Percentiles rank a stretch among this genome's conserved stretches.
These are phyloP conservation scores for Suillus fuscotomentosus DNA, from an alignment of 768 basidiomycete species.

Conservation along the genomic window DNA sequence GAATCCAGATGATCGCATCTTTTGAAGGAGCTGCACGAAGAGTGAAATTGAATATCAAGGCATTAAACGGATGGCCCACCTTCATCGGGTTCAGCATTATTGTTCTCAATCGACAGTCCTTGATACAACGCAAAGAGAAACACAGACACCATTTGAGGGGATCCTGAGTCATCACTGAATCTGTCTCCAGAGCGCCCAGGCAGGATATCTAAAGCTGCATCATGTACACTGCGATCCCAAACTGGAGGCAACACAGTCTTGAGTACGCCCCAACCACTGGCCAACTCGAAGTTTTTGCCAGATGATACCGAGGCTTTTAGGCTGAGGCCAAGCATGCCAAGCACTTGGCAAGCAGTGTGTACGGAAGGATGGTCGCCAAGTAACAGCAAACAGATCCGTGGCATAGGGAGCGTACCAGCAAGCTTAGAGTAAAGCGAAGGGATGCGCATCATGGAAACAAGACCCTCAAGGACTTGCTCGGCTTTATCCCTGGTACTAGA, in stretches of 20 bases:
- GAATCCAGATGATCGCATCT: conserved; percentile 31
- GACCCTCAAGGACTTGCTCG: conserved; percentile 61
- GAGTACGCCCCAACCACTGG: conserved; percentile 80
- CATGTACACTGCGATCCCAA: conserved; percentile 71
- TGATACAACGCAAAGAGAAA: conserved; percentile 3
- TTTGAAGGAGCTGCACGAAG: conserved; percentile 21
- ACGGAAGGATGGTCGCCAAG: conserved; percentile 74
- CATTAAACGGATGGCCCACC: not conserved
- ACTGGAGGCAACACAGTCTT: conserved; percentile 62
- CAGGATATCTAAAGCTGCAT: conserved; percentile 67
- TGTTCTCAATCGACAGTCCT: not conserved
- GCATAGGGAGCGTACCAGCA: conserved; percentile 68
- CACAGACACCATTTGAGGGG: not conserved
- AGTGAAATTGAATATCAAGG: not conserved
- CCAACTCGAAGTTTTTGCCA: conserved; percentile 77
- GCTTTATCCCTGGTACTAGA: conserved; percentile 53
- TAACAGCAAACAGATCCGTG: conserved; percentile 76
- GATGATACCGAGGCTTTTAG: conserved; percentile 60
- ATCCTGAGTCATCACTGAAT: not conserved
- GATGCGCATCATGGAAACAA: conserved; percentile 60
- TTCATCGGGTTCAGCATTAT: not conserved
- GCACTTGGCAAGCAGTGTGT: conserved; percentile 54
- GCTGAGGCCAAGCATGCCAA: conserved; percentile 58
- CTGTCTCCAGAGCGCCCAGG: conserved; percentile 38
- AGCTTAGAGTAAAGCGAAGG: conserved; percentile 67